Base-by-base conservation (phyloP, 1,139 yeast species). In the Saccharomyces hybrid region DNA sequence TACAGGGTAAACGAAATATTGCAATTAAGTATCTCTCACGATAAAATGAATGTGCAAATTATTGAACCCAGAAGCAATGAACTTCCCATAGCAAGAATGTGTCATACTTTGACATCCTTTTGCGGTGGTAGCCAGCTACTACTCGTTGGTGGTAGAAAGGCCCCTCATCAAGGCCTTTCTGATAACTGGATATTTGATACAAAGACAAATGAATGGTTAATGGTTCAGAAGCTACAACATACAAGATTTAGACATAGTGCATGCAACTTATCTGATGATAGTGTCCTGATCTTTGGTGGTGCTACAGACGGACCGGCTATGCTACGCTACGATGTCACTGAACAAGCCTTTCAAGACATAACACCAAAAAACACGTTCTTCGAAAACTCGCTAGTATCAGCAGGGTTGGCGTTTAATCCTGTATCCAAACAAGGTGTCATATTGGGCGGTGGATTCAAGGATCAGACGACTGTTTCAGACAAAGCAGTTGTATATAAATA, bases 101-200 rank as follows among this genome's bases (percentile, higher is more conserved):
- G 87, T 58, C 91, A 87, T 61, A 72, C 82, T 0, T 61, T 82
- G 27, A 76, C 81, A 0, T 56, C 65, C 0, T 53, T 80, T 1
- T 61, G 64, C 1, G 62, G 66, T 4, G 38, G 28, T 26, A 63
- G 65, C 0, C 59, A 57, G 1, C 58, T 72, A 0, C 56, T 84
- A 2, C 59, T 86, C n/a, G 71, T 81, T 29, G 95, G 95, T 2
- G 96, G 96, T 2, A 75, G 95, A 58, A 73, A 78, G 2, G 76
- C 82, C 6, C 95, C 96, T 0, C 77, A 78, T 1, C 67, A 69
- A 8, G 71, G 74, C 0, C 67, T 80, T 44, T 50, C 61, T 2
- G 83, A 79, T 53, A 66, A 73, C 47, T 79, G 80, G 80, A 14
- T 68, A 5, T 53, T 58, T 11, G 41, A 59, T 50, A 32, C 54